Evolutionary conservation across 2,329 filamentous ascomycete species (phyloP).

Genomic region (Verticillium dahliae): DNA sequence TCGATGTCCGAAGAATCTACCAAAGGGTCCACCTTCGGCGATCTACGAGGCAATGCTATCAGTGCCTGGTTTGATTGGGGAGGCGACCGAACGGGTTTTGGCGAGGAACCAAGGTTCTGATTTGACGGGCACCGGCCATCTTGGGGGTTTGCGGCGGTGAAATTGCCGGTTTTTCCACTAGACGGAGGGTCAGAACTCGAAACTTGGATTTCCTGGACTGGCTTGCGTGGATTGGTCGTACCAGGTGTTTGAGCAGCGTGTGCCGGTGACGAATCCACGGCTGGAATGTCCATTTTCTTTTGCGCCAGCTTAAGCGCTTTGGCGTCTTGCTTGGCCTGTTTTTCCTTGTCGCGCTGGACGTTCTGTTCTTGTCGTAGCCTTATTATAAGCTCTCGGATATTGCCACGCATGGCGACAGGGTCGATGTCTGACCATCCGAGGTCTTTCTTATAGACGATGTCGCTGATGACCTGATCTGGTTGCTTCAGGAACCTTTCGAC

Average conservation of each 20-base stretch:
- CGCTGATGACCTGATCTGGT: constrained; percentile 63
- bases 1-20: not conserved
- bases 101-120: not conserved
- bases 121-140: not conserved
- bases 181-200: not conserved
- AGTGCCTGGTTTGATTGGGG: not conserved
- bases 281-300: not conserved
- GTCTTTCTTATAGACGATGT: constrained; percentile 55
- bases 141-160: not conserved
- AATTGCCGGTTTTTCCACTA: not conserved
- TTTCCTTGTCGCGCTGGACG: constrained; percentile 28
- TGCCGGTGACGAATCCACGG: not conserved
- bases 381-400: constrained; percentile 62
- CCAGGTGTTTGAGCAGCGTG: not conserved
- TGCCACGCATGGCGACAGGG: constrained; percentile 51
- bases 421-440: constrained; percentile 44
- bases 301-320: constrained; percentile 17
- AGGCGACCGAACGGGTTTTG: not conserved
- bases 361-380: constrained; percentile 54
- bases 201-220: not conserved
- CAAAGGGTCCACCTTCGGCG: not conserved
- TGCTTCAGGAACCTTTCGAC: constrained; percentile 72
- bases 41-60: not conserved
- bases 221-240: not conserved
- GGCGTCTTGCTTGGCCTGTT: constrained; percentile 24